Base-by-base conservation (phyloP, 495 filamentous ascomycete genomes). In the Letharia lupina region DNA sequence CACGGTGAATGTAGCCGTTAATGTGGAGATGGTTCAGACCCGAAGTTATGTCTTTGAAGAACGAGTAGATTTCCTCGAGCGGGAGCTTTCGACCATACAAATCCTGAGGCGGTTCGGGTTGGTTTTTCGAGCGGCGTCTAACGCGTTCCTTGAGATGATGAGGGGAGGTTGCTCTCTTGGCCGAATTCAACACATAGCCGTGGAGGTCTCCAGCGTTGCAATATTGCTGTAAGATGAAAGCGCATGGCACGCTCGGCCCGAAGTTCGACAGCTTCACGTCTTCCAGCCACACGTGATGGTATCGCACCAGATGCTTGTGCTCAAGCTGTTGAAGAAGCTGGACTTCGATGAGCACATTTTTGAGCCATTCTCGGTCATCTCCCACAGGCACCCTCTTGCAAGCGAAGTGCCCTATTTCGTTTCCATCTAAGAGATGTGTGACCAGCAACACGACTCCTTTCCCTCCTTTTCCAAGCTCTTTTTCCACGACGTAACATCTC, bases 371-470 rank as follows among this genome's bases (percentile, higher is more conserved):
- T 70, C 96, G 94, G 69, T 98, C 91, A 72, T 98, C 87, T 33
- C 94, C 91, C 18, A 98, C 94, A 6, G 94, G 95, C 1, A 98
- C 91, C 47, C 94, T 85, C 75, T 98, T 98, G 80, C 94, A 98
- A 35, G 94, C 94, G 76, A 96, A 98, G 64, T 96, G 84, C 2
- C 89, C 94, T 9, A 98, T 84, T 18, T 85, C 81, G 44, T 96
- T 91, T 10, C 89, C 86, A 74, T 96, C 94, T 61, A 98, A 82
- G 63, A 96, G 78, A 77, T 98, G 94, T 57, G 87, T 86, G 15
- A 98, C 95, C 15, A 97, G 81, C 64, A 98, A 72, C 3, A 98
- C 94, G 45, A 98, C 92, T 1, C 94, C 94, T 70, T 96, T 97
- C 4, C 94, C 94, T 13, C 94, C 94, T 72, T 87, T 84, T 18